Evolutionary conservation across 108 stramenopile species (phyloP).

Genomic region (Cyclotella kingstonii): DNA sequence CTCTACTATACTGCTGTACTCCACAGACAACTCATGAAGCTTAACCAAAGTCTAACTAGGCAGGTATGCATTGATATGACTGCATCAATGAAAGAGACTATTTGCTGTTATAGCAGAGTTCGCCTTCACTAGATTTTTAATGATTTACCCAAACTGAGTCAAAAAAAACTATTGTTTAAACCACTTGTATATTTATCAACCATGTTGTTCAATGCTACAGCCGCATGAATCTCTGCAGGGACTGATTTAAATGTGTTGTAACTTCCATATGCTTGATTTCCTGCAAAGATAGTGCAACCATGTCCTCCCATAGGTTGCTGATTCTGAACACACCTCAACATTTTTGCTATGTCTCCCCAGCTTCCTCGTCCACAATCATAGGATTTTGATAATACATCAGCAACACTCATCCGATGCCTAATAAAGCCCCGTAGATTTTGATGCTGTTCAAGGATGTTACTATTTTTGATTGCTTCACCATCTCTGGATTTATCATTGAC

Average conservation of each 20-base stretch:
- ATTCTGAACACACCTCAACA: conserved; percentile 1
- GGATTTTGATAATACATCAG: conserved; percentile 15
- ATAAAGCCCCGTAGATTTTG: conserved; percentile 8
- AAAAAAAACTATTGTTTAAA: conserved; percentile 24
- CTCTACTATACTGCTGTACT: too few relatives aligned
- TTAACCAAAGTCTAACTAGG: too few relatives aligned
- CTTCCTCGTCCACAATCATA: conserved; percentile 9
- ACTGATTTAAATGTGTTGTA: conserved; percentile 3
- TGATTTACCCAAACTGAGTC: not conserved
- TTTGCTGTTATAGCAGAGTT: too few relatives aligned
- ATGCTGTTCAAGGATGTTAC: not conserved
- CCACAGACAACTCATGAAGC: too few relatives aligned
- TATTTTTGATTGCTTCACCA: not conserved
- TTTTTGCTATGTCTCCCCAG: conserved; percentile 17
- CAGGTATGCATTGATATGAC: too few relatives aligned
- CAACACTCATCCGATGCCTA: conserved; percentile 12
- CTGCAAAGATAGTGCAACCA: not conserved
- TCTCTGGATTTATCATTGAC: conserved; percentile 8
- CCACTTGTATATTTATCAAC: conserved; percentile 17
- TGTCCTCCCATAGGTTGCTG: not conserved
- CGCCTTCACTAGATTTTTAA: too few relatives aligned
- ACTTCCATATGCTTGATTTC: not conserved
- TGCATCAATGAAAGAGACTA: too few relatives aligned
- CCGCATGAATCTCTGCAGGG: conserved; percentile 25
- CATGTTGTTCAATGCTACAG: conserved; percentile 29